phyloP scores from a whole-genome alignment of 2,329 filamentous ascomycete genomes.

The Chaetomium sp. region DNA sequence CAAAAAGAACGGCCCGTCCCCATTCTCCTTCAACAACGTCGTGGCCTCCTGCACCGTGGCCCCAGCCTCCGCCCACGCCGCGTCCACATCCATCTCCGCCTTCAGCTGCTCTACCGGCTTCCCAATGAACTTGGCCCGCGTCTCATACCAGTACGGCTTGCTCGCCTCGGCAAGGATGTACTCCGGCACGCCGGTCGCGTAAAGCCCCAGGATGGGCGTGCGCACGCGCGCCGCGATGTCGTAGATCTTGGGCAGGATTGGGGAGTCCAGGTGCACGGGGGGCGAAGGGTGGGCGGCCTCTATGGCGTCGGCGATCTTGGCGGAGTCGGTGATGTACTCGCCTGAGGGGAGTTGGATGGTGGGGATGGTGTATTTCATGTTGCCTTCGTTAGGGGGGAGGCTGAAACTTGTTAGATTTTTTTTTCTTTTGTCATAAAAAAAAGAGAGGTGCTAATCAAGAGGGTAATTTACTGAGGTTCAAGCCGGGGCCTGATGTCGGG shows the following conservation, averaged over 20 bases:
- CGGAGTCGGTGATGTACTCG: conserved; percentile 58
- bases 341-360: conserved; percentile 50
- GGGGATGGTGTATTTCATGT: conserved; percentile 47
- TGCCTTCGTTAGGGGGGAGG: conserved; percentile 39
- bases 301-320: conserved; percentile 50
- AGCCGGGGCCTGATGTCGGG: conserved; percentile 55
- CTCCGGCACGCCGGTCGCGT: conserved; percentile 42
- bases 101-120: conserved; percentile 45
- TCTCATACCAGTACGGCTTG: conserved; percentile 48
- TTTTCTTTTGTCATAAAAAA: neutral
- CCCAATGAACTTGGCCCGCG: conserved; percentile 43
- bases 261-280: conserved; percentile 50
- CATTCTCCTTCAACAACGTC: conserved; percentile 42
- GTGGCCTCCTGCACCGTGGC: conserved; percentile 32
- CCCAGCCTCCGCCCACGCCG: conserved; percentile 41
- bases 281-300: conserved; percentile 54
- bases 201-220: conserved; percentile 30
- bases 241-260: conserved; percentile 40
- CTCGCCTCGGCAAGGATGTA: conserved; percentile 46
- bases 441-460: neutral
- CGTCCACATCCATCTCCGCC: conserved; percentile 42
- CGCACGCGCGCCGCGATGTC: conserved; percentile 30
- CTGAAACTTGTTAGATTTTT: conserved; percentile 21
- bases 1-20: conserved; percentile 52
- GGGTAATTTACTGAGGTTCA: conserved; percentile 41